Evolutionary conservation across 2,329 filamentous ascomycete species (phyloP).

Genomic region (Xylaria sp.): DNA sequence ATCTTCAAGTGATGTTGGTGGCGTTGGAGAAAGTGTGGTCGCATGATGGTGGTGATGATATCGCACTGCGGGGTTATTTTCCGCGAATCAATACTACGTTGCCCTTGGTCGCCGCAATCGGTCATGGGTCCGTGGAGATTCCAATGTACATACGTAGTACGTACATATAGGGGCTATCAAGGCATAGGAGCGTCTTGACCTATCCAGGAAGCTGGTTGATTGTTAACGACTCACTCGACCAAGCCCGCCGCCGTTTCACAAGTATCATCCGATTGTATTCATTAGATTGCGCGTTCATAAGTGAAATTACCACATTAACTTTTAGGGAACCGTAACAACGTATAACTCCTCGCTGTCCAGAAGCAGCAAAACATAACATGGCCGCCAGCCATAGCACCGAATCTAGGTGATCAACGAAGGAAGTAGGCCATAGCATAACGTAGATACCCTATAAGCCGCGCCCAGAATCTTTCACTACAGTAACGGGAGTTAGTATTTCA

Average conservation of each 20-base stretch:
- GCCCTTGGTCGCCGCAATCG: slow-evolving; percentile 9
- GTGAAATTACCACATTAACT: not conserved
- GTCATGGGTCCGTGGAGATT: slow-evolving; percentile 14
- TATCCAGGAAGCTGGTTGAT: not conserved
- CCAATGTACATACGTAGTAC: not conserved
- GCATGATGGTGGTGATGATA: slow-evolving; percentile 18
- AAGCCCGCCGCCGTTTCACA: not conserved
- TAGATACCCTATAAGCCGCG: slow-evolving; percentile 9
- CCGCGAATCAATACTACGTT: slow-evolving; percentile 21
- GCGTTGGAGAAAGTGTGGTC: slow-evolving; percentile 6
- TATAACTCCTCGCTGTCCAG: slow-evolving; percentile 16
- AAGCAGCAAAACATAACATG: not conserved
- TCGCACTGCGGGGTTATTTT: slow-evolving; percentile 16
- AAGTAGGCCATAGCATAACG: not conserved
- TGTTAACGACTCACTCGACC: not conserved
- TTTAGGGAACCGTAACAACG: slow-evolving; percentile 2
- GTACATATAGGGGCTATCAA: not conserved
- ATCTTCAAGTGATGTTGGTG: slow-evolving; percentile 6
- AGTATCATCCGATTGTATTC: not conserved
- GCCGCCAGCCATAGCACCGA: not conserved
- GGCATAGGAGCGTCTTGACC: not conserved
- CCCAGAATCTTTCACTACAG: slow-evolving; percentile 20
- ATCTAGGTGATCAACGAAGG: not conserved
- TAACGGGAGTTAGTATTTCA: not conserved
- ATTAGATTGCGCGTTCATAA: slow-evolving; percentile 1